Conservation (phyloP, 192 early-diverging fungal species). For the Chytriomyces hyalinus region DNA sequence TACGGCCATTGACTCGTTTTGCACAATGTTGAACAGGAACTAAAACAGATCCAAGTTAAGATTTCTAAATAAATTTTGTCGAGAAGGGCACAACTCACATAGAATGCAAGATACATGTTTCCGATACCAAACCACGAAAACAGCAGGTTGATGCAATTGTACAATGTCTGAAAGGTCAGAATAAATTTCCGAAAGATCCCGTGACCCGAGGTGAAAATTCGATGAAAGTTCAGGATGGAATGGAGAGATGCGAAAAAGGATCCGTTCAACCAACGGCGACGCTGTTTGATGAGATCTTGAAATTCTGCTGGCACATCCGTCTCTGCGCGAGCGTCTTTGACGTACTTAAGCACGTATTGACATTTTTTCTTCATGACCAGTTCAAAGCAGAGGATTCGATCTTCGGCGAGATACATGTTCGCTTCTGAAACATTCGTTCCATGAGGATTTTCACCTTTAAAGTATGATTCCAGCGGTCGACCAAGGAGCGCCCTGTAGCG, state of each 20-base stretch:
- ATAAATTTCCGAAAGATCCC: slow-evolving; percentile 52
- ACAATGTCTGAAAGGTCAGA: slow-evolving; percentile 66
- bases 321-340: slow-evolving; percentile 65
- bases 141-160: slow-evolving; percentile 68
- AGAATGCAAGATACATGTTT: slow-evolving; percentile 64
- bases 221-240: slow-evolving; percentile 60
- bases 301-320: slow-evolving; percentile 78
- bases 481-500: slow-evolving; percentile 68
- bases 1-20: neutral
- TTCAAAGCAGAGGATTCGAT: slow-evolving; percentile 86
- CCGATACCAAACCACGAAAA: slow-evolving; percentile 57
- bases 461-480: slow-evolving; percentile 71
- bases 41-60: neutral
- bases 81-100: slow-evolving; percentile 47
- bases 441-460: slow-evolving; percentile 70
- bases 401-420: slow-evolving; percentile 71
- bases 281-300: slow-evolving; percentile 78
- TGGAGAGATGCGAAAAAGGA: slow-evolving; percentile 78
- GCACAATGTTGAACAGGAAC: slow-evolving; percentile 40
- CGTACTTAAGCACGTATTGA: slow-evolving; percentile 71
- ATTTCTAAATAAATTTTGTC: neutral
- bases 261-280: slow-evolving; percentile 84
- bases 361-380: slow-evolving; percentile 68
- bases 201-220: slow-evolving; percentile 64
- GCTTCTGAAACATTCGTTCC: slow-evolving; percentile 75